These are phyloP conservation scores for Aaosphaeria arxii DNA, from an alignment of 2,329 filamentous ascomycete genomes.

Conservation along the genomic window DNA sequence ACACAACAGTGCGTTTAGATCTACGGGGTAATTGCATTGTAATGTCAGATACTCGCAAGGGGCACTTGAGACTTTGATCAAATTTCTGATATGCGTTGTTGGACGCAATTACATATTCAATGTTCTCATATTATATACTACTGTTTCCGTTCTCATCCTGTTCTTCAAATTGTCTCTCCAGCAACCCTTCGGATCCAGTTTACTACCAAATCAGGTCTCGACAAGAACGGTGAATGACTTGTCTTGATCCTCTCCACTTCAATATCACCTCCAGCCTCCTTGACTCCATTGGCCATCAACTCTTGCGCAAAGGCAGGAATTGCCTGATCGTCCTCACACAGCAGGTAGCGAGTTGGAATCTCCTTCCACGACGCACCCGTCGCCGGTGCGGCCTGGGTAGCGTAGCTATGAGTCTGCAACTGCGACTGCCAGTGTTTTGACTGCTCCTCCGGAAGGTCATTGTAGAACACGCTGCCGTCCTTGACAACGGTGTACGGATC, in stretches of 20 bases:
- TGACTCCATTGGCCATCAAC: constrained; percentile 22
- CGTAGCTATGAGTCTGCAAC: constrained; percentile 21
- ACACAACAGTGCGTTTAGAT: too few species aligned
- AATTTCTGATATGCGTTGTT: too few species aligned
- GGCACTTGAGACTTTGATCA: too few species aligned
- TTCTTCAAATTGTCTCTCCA: constrained; percentile 7
- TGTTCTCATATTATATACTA: too few species aligned
- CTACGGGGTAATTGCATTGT: too few species aligned
- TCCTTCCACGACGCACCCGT: constrained; percentile 32
- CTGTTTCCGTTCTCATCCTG: constrained; percentile 22
- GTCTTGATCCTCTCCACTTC: constrained; percentile 29
- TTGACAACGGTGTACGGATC: constrained; percentile 1
- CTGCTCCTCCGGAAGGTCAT: constrained; percentile 20
- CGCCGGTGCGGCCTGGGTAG: constrained; percentile 20
- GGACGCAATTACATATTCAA: too few species aligned
- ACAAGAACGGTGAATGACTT: constrained; percentile 44
- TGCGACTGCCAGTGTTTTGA: constrained; percentile 12
- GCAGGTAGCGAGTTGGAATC: constrained; percentile 35
- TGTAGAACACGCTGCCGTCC: constrained; percentile 15
- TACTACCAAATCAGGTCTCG: constrained; percentile 33
- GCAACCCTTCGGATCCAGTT: constrained; percentile 20
- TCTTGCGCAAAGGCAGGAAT: constrained; percentile 31
- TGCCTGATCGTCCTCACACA: constrained; percentile 36
- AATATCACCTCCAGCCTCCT: constrained; percentile 24
- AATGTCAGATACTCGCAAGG: too few species aligned